Percentiles rank a stretch among this genome's conserved stretches.
Conservation (phyloP, 768 basidiomycete species). For the Epithele typhae region DNA sequence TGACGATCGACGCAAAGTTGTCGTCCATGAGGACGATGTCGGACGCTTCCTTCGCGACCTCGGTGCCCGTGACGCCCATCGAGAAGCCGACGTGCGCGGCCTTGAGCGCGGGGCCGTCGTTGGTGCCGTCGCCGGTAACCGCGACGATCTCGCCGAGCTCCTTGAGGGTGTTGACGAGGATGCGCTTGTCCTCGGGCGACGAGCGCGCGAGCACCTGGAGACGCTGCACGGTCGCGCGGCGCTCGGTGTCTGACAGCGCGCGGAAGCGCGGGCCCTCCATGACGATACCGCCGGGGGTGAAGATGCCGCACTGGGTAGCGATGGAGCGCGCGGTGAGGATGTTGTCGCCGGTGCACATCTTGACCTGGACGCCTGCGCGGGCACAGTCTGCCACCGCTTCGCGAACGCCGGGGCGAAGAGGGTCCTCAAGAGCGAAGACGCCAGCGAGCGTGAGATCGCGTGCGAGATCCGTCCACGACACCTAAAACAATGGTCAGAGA, state of each 20-base stretch:
- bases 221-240: slow-evolving; percentile 80
- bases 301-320: slow-evolving; percentile 94
- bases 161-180: slow-evolving; percentile 86
- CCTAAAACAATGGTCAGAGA: slow-evolving; percentile 30
- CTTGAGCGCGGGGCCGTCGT: slow-evolving; percentile 95
- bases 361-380: slow-evolving; percentile 85
- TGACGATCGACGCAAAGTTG: slow-evolving; percentile 92
- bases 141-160: slow-evolving; percentile 85
- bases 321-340: slow-evolving; percentile 93
- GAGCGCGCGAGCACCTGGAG: slow-evolving; percentile 96
- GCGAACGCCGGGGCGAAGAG: slow-evolving; percentile 83
- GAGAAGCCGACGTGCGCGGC: slow-evolving; percentile 96
- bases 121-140: slow-evolving; percentile 97
- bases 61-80: slow-evolving; percentile 94
- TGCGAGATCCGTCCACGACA: slow-evolving; percentile 65
- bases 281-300: slow-evolving; percentile 87
- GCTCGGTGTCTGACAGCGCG: slow-evolving; percentile 61
- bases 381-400: slow-evolving; percentile 86
- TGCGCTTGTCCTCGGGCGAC: slow-evolving; percentile 94
- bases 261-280: slow-evolving; percentile 98
- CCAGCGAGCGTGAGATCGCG: slow-evolving; percentile 77
- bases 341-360: slow-evolving; percentile 99
- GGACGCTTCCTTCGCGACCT: slow-evolving; percentile 99
- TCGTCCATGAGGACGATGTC: slow-evolving; percentile 99
- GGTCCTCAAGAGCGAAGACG: slow-evolving; percentile 95